Percentiles rank a stretch among this genome's conserved stretches.
phyloP scores from a whole-genome alignment of 257 asterid genomes.

The Ligustrum vulgare region DNA sequence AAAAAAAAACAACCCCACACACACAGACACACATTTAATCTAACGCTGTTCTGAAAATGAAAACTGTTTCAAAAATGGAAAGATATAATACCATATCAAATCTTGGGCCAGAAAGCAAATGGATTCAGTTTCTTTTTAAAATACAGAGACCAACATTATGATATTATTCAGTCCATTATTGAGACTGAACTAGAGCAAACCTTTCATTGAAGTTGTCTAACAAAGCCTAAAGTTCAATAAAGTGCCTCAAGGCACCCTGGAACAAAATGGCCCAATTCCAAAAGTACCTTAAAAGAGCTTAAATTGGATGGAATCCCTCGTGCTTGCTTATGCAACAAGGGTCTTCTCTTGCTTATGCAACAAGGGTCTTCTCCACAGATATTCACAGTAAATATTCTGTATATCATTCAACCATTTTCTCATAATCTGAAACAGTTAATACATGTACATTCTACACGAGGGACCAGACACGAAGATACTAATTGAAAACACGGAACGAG shows the following conservation, averaged over 20 bases:
- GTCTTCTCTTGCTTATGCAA: neutral
- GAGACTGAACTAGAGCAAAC: neutral
- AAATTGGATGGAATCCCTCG: neutral
- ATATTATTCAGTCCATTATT: neutral
- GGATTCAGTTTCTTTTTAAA: neutral
- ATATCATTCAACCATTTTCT: neutral
- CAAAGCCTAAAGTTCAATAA: neutral
- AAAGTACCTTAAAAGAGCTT: neutral
- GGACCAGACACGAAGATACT: neutral
- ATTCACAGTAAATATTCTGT: neutral
- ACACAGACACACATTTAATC: too few relatives aligned
- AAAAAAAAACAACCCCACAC: too few relatives aligned
- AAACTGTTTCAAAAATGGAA: neutral
- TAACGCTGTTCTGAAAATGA: neutral
- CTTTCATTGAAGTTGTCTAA: neutral
- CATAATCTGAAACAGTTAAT: neutral
- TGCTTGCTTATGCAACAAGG: neutral
- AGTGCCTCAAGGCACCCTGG: neutral
- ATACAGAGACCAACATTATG: neutral
- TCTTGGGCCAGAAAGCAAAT: neutral
- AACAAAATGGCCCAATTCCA: neutral
- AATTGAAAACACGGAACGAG: neutral
- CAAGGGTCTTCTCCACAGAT: neutral
- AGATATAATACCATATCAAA: neutral
- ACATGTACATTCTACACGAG: neutral